Evolutionary conservation across 208 protist species (phyloP).

Genomic region (Trypanosoma avium): DNA sequence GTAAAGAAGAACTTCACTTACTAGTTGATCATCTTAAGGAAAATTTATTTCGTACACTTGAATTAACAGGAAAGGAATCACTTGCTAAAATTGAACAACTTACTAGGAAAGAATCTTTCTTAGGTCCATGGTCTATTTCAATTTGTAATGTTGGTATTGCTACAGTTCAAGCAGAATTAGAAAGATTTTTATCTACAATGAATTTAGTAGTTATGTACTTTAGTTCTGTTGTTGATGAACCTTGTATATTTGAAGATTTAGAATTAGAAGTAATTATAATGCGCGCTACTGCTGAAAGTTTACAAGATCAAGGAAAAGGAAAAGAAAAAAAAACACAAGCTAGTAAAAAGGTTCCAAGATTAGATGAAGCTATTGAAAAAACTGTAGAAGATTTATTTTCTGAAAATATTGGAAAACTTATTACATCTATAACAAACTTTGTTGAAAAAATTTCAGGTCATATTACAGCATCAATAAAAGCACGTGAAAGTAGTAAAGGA

Average conservation of each 20-base stretch:
- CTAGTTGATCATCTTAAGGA: conserved; percentile 45
- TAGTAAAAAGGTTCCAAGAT: conserved; percentile 37
- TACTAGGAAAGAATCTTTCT: conserved; percentile 48
- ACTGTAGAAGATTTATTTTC: conserved; percentile 55
- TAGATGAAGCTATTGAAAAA: conserved; percentile 49
- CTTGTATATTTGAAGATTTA: conserved; percentile 61
- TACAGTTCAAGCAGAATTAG: conserved; percentile 63
- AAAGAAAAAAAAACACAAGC: conserved; percentile 51
- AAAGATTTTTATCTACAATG: conserved; percentile 53
- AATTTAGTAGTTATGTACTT: conserved; percentile 81
- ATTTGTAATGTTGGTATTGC: conserved; percentile 58
- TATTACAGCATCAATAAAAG: conserved; percentile 33
- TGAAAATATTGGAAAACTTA: conserved; percentile 44
- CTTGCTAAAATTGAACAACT: conserved; percentile 47
- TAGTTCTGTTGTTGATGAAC: conserved; percentile 50
- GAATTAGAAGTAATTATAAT: conserved; percentile 44
- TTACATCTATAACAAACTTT: conserved; percentile 27
- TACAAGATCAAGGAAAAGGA: conserved; percentile 21
- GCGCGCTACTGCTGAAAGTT: conserved; percentile 16
- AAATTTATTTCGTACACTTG: conserved; percentile 47
- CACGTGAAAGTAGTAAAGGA: conserved; percentile 35
- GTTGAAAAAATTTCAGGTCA: conserved; percentile 44
- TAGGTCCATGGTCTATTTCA: conserved; percentile 59
- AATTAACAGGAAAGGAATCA: conserved; percentile 38
- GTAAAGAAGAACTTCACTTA: conserved; percentile 82